These are phyloP conservation scores for Chytriomyces sp. DNA, from an alignment of 192 early-diverging fungal genomes.

Conservation along the genomic window DNA sequence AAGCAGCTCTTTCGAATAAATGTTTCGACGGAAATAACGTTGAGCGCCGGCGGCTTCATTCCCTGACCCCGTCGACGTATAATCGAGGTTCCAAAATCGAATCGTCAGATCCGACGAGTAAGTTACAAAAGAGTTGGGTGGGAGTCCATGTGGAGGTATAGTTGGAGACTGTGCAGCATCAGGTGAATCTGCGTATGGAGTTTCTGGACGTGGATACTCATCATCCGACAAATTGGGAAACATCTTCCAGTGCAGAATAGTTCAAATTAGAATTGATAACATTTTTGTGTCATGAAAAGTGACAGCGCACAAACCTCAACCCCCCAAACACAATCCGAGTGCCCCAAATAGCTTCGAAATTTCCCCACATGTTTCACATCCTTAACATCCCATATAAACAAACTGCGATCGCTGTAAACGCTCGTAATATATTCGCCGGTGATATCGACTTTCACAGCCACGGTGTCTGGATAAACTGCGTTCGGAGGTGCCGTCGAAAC, in stretches of 20 bases:
- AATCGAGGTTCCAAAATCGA: conserved; percentile 78
- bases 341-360: conserved; percentile 67
- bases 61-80: neutral
- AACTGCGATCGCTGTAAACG: conserved; percentile 73
- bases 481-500: conserved; percentile 33
- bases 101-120: conserved; percentile 80
- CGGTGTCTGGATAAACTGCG: conserved; percentile 61
- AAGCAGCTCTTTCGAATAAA: conserved; percentile 64
- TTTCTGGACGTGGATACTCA: neutral
- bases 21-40: conserved; percentile 56
- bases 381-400: conserved; percentile 76
- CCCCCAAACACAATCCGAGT: conserved; percentile 83
- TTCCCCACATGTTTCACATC: conserved; percentile 62
- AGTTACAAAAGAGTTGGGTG: conserved; percentile 70
- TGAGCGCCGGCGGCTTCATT: conserved; percentile 21
- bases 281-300: conserved; percentile 21
- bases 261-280: neutral
- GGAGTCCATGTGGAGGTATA: conserved; percentile 38
- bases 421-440: conserved; percentile 57
- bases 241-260: conserved; percentile 37
- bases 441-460: conserved; percentile 65
- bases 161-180: conserved; percentile 1
- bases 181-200: neutral
- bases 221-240: conserved; percentile 31
- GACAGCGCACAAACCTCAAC: conserved; percentile 64